A percentile compares a stretch with the other conserved stretches of the same genome.
phyloP scores from a whole-genome alignment of 441 rosid genomes.

The Corymbia citriodora region DNA sequence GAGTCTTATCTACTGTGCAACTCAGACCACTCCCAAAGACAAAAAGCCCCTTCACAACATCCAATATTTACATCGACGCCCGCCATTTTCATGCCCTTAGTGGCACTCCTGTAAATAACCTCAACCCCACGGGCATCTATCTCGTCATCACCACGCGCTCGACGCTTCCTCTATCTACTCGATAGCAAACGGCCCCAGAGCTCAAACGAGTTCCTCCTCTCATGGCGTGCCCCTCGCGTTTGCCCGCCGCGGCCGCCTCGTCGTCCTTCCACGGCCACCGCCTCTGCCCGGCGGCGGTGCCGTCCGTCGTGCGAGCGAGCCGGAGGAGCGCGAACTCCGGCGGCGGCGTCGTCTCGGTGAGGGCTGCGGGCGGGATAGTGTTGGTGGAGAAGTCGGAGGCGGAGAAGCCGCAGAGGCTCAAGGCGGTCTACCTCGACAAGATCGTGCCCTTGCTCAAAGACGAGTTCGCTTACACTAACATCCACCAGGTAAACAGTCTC shows the following conservation, averaged over 20 bases:
- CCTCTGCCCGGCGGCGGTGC: conserved; percentile 23
- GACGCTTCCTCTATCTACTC: neutral
- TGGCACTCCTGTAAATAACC: neutral
- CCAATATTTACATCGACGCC: neutral
- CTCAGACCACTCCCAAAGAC: fast-evolving
- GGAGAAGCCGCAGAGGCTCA: conserved; percentile 58
- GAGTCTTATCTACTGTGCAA: neutral
- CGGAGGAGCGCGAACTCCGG: conserved; percentile 23
- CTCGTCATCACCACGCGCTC: neutral
- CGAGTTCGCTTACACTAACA: conserved; percentile 72
- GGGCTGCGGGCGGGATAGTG: conserved; percentile 42
- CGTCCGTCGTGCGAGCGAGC: conserved; percentile 23
- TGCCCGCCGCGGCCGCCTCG: conserved; percentile 33
- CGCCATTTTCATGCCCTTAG: neutral
- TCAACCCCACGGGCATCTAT: neutral
- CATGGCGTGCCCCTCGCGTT: conserved; percentile 37
- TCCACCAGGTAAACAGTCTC: conserved; percentile 52
- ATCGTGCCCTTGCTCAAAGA: conserved; percentile 76
- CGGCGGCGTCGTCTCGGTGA: conserved; percentile 33
- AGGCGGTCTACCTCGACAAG: conserved; percentile 67
- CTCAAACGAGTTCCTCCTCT: neutral
- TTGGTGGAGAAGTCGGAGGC: conserved; percentile 82
- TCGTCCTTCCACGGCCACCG: conserved; percentile 56
- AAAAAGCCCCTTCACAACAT: neutral
- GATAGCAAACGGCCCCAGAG: neutral